Evolutionary conservation across 1,284 basidiomycete species (phyloP).

Genomic region (Tilletia caries): DNA sequence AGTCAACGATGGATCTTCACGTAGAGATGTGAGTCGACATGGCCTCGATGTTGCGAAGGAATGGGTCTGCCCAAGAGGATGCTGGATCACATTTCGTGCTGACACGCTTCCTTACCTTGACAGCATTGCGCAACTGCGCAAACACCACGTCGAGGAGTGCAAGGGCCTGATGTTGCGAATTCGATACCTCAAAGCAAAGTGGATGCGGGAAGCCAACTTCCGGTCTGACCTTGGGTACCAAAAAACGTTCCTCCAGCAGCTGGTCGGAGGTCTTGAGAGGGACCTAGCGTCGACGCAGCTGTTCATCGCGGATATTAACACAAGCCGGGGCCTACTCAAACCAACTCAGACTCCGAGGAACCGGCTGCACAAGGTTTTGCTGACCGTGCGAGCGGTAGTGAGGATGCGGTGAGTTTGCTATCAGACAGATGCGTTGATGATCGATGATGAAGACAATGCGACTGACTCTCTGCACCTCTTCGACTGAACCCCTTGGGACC

Average conservation of each 20-base stretch:
- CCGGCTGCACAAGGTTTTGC: not conserved
- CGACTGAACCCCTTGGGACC: not conserved
- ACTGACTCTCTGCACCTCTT: not conserved
- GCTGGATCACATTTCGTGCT: not conserved
- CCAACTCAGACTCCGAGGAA: not conserved
- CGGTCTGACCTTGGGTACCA: conserved; percentile 78
- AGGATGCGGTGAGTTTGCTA: conserved; percentile 10
- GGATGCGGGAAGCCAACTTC: conserved; percentile 76
- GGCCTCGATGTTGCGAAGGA: not conserved
- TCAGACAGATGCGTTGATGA: too few relatives aligned
- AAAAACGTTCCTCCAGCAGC: conserved; percentile 58
- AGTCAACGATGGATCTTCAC: not conserved
- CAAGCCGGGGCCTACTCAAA: not conserved
- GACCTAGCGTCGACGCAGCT: not conserved
- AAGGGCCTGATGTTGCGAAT: conserved; percentile 85
- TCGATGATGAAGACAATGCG: not conserved
- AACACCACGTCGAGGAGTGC: conserved; percentile 74
- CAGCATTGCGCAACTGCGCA: conserved; percentile 21
- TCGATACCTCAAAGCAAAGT: conserved; percentile 85
- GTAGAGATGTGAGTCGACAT: not conserved
- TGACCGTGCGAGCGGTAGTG: conserved; percentile 11
- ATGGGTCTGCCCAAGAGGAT: not conserved
- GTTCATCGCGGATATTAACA: not conserved
- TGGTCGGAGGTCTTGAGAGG: conserved; percentile 15
- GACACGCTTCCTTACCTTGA: not conserved